These are phyloP conservation scores for Metarhizium brunneum DNA, from an alignment of 2,329 filamentous ascomycete species.

Conservation along the genomic window DNA sequence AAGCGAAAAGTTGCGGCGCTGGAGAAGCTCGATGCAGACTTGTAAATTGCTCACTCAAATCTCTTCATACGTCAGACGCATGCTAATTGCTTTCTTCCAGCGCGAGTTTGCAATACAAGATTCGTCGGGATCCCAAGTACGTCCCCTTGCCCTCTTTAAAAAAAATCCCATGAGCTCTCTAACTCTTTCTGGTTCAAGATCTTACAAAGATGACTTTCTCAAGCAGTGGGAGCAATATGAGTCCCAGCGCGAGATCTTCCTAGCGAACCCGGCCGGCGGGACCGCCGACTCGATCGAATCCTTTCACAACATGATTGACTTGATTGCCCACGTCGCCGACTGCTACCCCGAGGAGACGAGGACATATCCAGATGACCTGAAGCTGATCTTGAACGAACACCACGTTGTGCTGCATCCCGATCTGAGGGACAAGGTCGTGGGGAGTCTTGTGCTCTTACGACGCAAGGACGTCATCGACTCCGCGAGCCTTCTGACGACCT, in stretches of 20 bases:
- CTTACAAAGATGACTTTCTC: slow-evolving; percentile 82
- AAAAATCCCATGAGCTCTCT: not conserved
- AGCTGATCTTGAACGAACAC: slow-evolving; percentile 69
- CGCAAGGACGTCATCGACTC: slow-evolving; percentile 93
- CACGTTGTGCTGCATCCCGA: slow-evolving; percentile 77
- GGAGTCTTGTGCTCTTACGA: slow-evolving; percentile 74
- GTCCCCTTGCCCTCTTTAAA: slow-evolving; percentile 13
- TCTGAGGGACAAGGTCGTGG: slow-evolving; percentile 87
- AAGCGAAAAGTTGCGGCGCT: slow-evolving; percentile 87
- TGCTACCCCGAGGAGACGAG: slow-evolving; percentile 78
- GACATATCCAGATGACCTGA: slow-evolving; percentile 71
- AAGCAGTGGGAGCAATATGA: slow-evolving; percentile 89
- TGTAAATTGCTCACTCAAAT: slow-evolving; percentile 39
- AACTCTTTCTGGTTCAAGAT: slow-evolving; percentile 35
- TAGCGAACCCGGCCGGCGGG: slow-evolving; percentile 69
- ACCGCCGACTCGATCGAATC: slow-evolving; percentile 72
- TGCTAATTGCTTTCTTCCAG: slow-evolving; percentile 25
- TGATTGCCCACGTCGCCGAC: slow-evolving; percentile 87
- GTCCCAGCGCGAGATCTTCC: slow-evolving; percentile 82
- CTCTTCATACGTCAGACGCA: not conserved
- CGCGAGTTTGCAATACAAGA: slow-evolving; percentile 84
- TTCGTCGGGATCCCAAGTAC: slow-evolving; percentile 73
- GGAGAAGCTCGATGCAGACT: slow-evolving; percentile 89
- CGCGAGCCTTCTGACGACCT: slow-evolving; percentile 68
- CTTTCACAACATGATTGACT: slow-evolving; percentile 84